A percentile compares a stretch with the other conserved stretches of the same genome.
Evolutionary conservation across 768 basidiomycete genomes (phyloP).

Genomic region (Peribolospora baueri): DNA sequence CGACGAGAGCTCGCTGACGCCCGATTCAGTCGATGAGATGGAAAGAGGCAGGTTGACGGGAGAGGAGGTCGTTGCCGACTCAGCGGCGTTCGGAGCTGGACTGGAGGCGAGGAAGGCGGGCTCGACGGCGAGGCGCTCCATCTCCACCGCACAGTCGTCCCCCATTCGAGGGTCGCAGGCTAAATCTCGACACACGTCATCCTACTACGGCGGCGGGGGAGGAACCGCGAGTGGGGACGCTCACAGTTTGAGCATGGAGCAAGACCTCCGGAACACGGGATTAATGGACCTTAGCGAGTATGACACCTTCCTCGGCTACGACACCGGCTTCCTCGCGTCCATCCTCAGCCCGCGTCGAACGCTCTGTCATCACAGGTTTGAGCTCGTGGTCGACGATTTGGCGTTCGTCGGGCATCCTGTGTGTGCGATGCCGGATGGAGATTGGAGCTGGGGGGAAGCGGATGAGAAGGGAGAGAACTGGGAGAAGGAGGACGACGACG

Average conservation of each 20-base stretch:
- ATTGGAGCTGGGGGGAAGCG: slow-evolving; percentile 32
- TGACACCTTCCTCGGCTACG: slow-evolving; percentile 43
- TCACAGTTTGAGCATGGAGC: too few relatives aligned
- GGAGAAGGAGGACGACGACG: slow-evolving; percentile 3
- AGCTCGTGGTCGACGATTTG: slow-evolving; percentile 70
- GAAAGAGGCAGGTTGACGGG: background rate
- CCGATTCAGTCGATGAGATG: too few relatives aligned
- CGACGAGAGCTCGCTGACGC: too few relatives aligned
- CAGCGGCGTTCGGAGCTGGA: background rate
- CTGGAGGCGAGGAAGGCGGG: slow-evolving; percentile 7
- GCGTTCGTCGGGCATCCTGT: slow-evolving; percentile 91
- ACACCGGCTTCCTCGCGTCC: slow-evolving; percentile 52
- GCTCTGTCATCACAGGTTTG: slow-evolving; percentile 84
- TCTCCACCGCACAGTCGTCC: too few relatives aligned
- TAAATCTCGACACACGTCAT: too few relatives aligned
- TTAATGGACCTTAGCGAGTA: slow-evolving; percentile 35
- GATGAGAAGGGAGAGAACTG: slow-evolving; percentile 10
- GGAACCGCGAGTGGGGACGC: too few relatives aligned
- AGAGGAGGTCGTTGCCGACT: background rate
- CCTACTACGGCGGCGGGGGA: too few relatives aligned
- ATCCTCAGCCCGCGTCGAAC: slow-evolving; percentile 50
- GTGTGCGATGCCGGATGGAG: slow-evolving; percentile 44
- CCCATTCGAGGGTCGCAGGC: too few relatives aligned
- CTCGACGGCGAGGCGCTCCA: background rate
- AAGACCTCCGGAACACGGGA: background rate